Percentiles rank a stretch among this genome's conserved stretches.
phyloP scores from a whole-genome alignment of 1,284 basidiomycete species.

The Heterobasidion occidentale region DNA sequence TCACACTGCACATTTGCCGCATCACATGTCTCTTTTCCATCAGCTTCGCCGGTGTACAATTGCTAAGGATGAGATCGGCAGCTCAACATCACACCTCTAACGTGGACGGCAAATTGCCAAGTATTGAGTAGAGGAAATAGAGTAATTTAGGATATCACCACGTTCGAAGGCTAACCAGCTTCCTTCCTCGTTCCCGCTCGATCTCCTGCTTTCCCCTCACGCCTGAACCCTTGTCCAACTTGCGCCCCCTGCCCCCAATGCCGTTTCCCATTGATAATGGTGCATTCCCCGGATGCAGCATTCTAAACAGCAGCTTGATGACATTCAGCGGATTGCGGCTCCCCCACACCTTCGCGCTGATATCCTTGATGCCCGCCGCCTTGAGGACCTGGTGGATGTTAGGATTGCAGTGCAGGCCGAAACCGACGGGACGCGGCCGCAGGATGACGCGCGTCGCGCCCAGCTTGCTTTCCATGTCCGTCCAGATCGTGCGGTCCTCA shows the following conservation, averaged over 20 bases:
- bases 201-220: constrained; percentile 55
- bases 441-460: constrained; percentile 81
- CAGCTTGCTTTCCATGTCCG: constrained; percentile 78
- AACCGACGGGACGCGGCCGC: constrained; percentile 87
- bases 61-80: too few species aligned
- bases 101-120: background rate
- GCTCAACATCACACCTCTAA: background rate
- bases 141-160: constrained; percentile 20
- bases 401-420: constrained; percentile 88
- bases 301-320: constrained; percentile 50
- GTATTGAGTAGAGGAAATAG: background rate
- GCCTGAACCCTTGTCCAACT: constrained; percentile 61
- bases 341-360: constrained; percentile 91
- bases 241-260: constrained; percentile 60
- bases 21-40: background rate
- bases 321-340: constrained; percentile 75
- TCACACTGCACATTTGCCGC: background rate
- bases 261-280: constrained; percentile 75
- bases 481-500: constrained; percentile 88
- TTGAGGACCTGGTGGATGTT: constrained; percentile 84
- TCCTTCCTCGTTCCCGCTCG: constrained; percentile 68
- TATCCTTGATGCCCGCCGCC: constrained; percentile 91
- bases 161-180: constrained; percentile 51
- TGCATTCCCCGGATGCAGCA: constrained; percentile 66
- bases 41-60: too few species aligned